Conservation (phyloP, 495 filamentous ascomycete genomes). For the Massariosphaeria phaeospora region DNA sequence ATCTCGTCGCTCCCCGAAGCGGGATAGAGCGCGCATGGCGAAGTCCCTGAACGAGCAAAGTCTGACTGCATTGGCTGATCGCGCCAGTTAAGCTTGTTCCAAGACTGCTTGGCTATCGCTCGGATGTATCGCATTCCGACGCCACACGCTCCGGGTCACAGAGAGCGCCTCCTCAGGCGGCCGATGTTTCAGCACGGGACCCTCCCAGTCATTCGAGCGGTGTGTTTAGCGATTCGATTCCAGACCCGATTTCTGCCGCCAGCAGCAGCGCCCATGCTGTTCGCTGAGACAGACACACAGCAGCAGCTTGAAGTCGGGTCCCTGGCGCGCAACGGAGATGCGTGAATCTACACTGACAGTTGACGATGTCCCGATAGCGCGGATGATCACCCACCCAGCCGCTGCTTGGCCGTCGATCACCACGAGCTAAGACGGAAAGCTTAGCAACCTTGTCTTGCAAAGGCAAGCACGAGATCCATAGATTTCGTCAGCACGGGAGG, state of each 20-base stretch:
- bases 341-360: too few relatives aligned
- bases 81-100: slow-evolving; percentile 32
- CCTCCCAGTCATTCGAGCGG: too few relatives aligned
- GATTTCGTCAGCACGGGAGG: too few relatives aligned
- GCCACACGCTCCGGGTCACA: slow-evolving; percentile 29
- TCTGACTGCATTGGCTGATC: slow-evolving; percentile 22
- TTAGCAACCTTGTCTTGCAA: not conserved
- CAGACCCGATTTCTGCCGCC: too few relatives aligned
- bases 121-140: slow-evolving; percentile 32
- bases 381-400: slow-evolving; percentile 1
- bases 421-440: not conserved
- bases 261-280: too few relatives aligned
- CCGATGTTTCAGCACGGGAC: slow-evolving; percentile 11
- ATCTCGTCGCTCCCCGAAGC: too few relatives aligned
- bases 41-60: too few relatives aligned
- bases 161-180: slow-evolving; percentile 3
- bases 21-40: too few relatives aligned
- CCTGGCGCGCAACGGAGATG: too few relatives aligned
- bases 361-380: not conserved
- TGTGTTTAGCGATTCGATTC: too few relatives aligned
- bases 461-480: not conserved
- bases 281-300: too few relatives aligned
- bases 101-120: slow-evolving; percentile 13
- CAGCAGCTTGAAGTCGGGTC: too few relatives aligned
- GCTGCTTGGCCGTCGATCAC: not conserved